Conservation (phyloP, 345 rosid genomes). For the Adansonia digitata region DNA sequence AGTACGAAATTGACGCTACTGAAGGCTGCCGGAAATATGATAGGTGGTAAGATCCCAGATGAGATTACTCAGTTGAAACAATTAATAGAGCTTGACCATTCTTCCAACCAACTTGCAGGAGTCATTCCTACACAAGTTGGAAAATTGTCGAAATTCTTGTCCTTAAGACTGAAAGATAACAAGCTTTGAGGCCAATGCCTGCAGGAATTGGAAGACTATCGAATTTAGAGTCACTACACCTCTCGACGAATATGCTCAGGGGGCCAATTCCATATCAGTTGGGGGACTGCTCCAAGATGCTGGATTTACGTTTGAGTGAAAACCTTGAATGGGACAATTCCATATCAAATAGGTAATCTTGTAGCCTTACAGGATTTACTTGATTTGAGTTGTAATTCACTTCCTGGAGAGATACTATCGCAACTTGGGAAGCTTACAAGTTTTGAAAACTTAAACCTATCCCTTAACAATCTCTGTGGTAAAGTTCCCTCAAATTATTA, state of each 20-base stretch:
- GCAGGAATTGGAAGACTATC: constrained; percentile 11
- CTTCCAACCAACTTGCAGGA: constrained; percentile 23
- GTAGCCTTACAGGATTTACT: constrained; percentile 17
- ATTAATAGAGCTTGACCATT: constrained; percentile 20
- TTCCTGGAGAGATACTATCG: constrained; percentile 32
- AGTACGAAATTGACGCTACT: constrained; percentile 9
- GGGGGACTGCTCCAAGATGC: constrained; percentile 19
- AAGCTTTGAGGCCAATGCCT: constrained; percentile 20
- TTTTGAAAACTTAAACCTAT: constrained; percentile 29
- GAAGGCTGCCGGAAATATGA: constrained; percentile 20
- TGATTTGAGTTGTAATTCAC: constrained; percentile 36
- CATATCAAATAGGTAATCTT: constrained; percentile 30
- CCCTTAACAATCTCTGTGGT: constrained; percentile 31
- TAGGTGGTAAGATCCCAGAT: constrained; percentile 19
- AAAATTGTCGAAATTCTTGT: constrained; percentile 9
- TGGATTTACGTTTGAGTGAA: constrained; percentile 2
- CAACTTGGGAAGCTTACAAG: constrained; percentile 28
- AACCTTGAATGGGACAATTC: constrained; percentile 20
- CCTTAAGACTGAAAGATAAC: constrained; percentile 19
- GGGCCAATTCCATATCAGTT: constrained; percentile 29
- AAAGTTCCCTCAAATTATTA: constrained; percentile 36
- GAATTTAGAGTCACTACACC: constrained; percentile 12
- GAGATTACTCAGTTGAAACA: constrained; percentile 18
- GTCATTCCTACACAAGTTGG: constrained; percentile 22
- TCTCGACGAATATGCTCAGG: constrained; percentile 23